phyloP scores from a whole-genome alignment of 768 basidiomycete genomes.

The Lactarius trivialis region DNA sequence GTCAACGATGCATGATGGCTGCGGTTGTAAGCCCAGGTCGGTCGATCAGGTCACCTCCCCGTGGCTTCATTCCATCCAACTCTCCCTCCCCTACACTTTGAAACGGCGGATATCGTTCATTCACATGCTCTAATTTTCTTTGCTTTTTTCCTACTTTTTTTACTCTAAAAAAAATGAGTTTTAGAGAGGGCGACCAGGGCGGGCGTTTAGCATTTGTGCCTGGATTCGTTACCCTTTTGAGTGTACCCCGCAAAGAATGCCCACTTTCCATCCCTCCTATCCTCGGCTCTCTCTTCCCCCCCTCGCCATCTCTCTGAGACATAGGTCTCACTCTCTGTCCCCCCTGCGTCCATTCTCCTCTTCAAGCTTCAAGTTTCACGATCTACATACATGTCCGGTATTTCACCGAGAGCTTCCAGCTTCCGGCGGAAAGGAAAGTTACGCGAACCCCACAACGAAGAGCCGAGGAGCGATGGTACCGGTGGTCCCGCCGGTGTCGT shows the following conservation, averaged over 20 bases:
- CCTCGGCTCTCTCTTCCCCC: not conserved
- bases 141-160: not conserved
- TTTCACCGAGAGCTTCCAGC: not conserved
- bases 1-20: no score
- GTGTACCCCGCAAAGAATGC: not conserved
- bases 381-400: slow-evolving; percentile 3
- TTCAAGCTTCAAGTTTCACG: not conserved
- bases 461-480: slow-evolving; percentile 32
- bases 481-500: slow-evolving; percentile 52
- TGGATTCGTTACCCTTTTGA: not conserved
- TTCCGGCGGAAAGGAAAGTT: slow-evolving; percentile 26
- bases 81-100: not conserved
- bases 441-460: slow-evolving; percentile 7
- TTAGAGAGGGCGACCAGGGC: not conserved
- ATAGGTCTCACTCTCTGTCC: not conserved
- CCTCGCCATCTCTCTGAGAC: not conserved
- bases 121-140: not conserved
- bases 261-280: not conserved
- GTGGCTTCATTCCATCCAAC: not conserved
- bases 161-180: not conserved
- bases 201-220: not conserved
- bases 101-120: not conserved
- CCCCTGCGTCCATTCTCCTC: not conserved
- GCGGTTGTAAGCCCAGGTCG: not conserved
- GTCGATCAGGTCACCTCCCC: no score